A percentile compares a stretch with the other conserved stretches of the same genome.
phyloP scores from a whole-genome alignment of 257 asterid species.

The Datura wrightii region DNA sequence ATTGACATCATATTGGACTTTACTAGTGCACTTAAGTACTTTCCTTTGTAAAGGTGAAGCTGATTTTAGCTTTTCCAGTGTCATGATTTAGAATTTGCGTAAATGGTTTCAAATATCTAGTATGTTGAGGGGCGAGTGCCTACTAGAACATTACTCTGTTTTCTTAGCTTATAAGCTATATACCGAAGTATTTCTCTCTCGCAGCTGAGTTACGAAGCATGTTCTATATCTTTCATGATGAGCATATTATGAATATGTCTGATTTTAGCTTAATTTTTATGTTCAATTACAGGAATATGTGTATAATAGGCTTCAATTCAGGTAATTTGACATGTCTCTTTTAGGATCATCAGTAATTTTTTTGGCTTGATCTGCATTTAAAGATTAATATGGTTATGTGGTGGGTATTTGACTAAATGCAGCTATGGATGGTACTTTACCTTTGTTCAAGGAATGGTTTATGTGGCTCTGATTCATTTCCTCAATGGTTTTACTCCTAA shows the following conservation, averaged over 20 bases:
- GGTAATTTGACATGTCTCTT: slow-evolving; percentile 50
- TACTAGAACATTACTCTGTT: not conserved
- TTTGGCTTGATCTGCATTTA: not conserved
- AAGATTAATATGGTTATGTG: not conserved
- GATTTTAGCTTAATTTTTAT: not conserved
- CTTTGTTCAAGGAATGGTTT: slow-evolving; percentile 96
- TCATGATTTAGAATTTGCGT: not conserved
- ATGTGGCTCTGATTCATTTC: slow-evolving; percentile 65
- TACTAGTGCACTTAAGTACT: not conserved
- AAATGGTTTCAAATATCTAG: not conserved
- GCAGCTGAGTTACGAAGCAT: not conserved
- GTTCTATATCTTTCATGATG: slow-evolving; percentile 5
- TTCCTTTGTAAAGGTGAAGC: slow-evolving; percentile 17
- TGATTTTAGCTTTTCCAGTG: not conserved
- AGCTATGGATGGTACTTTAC: slow-evolving; percentile 98
- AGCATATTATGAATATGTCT: slow-evolving; percentile 10
- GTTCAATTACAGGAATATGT: slow-evolving; percentile 81
- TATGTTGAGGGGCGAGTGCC: not conserved
- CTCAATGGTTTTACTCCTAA: slow-evolving; percentile 80
- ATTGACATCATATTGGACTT: slow-evolving; percentile 1
- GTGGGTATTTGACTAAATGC: slow-evolving; percentile 34
- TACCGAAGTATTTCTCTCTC: not conserved
- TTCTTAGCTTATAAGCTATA: slow-evolving; percentile 10
- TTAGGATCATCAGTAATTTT: not conserved
- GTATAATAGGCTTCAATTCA: slow-evolving; percentile 91